Percentiles rank a stretch among this genome's conserved stretches.
Evolutionary conservation across 345 rosid genomes (phyloP).

Genomic region (Nasturtium officinale): DNA sequence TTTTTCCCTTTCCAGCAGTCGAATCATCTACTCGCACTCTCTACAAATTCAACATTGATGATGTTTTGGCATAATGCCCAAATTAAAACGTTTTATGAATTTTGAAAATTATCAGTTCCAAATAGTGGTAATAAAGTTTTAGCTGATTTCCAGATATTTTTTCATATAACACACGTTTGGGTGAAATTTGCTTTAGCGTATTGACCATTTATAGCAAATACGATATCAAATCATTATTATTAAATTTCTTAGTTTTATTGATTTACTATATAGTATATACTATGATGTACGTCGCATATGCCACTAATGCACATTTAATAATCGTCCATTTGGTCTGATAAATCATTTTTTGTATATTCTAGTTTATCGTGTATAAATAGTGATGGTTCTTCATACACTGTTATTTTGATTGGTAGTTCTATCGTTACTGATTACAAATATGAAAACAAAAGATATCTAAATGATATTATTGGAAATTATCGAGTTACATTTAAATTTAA

Average conservation of each 20-base stretch:
- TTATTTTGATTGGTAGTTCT: not conserved
- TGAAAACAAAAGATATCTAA: not conserved
- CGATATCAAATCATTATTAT: not conserved
- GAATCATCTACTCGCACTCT: not conserved
- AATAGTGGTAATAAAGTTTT: not conserved
- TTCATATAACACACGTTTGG: not conserved
- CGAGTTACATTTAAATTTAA: too few relatives aligned
- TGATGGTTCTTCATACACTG: too few relatives aligned
- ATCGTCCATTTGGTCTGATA: not conserved
- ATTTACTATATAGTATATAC: too few relatives aligned
- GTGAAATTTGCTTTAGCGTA: not conserved
- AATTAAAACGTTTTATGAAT: too few relatives aligned
- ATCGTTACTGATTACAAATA: too few relatives aligned
- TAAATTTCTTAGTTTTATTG: too few relatives aligned
- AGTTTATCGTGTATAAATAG: not conserved
- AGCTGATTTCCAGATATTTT: not conserved
- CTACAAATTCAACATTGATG: not conserved
- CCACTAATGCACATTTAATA: not conserved
- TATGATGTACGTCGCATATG: constrained; percentile 26
- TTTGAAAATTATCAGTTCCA: not conserved
- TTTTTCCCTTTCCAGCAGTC: too few relatives aligned
- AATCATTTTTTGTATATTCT: not conserved
- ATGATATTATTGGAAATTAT: too few relatives aligned
- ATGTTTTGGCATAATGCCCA: too few relatives aligned
- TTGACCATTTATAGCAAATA: not conserved